Evolutionary conservation across 306 rosid genomes (phyloP).

Genomic region (Cajanus cajan): DNA sequence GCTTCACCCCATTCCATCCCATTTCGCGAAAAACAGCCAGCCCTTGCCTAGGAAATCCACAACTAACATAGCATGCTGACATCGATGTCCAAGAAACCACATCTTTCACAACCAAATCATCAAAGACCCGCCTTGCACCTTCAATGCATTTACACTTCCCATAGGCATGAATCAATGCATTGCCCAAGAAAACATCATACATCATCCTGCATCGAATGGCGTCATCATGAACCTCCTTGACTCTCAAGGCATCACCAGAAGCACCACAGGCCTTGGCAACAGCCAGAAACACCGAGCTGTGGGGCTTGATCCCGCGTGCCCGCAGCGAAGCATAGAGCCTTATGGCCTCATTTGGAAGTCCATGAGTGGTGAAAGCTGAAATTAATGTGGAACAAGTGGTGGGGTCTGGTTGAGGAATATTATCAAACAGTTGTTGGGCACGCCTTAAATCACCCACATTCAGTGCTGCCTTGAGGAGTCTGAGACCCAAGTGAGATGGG

Average conservation of each 20-base stretch:
- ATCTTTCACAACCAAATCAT: conserved; percentile 37
- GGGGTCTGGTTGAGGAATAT: conserved; percentile 47
- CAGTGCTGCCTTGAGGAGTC: conserved; percentile 30
- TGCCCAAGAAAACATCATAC: conserved; percentile 38
- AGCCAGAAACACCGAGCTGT: conserved; percentile 34
- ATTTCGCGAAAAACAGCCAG: conserved; percentile 35
- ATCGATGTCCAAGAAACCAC: conserved; percentile 51
- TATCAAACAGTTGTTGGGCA: conserved; percentile 51
- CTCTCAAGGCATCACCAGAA: conserved; percentile 39
- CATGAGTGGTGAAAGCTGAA: conserved; percentile 43
- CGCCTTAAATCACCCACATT: conserved; percentile 44
- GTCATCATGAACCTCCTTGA: conserved; percentile 41
- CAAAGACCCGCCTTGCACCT: conserved; percentile 47
- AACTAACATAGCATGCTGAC: conserved; percentile 38
- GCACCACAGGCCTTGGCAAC: conserved; percentile 51
- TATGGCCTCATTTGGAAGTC: conserved; percentile 42
- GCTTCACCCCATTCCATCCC: conserved; percentile 41
- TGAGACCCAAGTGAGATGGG: conserved; percentile 41
- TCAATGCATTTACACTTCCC: conserved; percentile 39
- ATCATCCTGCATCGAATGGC: conserved; percentile 35
- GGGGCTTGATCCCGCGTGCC: conserved; percentile 30
- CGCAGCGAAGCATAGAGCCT: conserved; percentile 29
- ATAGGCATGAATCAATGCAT: conserved; percentile 48
- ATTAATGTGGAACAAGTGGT: conserved; percentile 46
- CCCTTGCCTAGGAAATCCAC: conserved; percentile 37